A percentile compares a stretch with the other conserved stretches of the same genome.
Evolutionary conservation across 2,329 filamentous ascomycete genomes (phyloP).

Genomic region (Aspergillus novofumigatus): DNA sequence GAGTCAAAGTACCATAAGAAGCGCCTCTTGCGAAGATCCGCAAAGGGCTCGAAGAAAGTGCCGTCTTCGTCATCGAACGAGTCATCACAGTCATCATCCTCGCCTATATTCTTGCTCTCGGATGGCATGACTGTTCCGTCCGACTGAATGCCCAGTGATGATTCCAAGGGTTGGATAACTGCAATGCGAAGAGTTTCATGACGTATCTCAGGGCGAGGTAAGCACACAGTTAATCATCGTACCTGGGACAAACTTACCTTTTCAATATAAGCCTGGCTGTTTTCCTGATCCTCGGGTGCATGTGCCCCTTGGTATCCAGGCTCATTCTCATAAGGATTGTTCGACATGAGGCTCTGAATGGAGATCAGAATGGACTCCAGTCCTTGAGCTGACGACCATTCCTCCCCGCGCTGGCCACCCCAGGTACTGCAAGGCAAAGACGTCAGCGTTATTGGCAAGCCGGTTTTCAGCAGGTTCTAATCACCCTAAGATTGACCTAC

Average conservation of each 20-base stretch:
- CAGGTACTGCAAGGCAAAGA: constrained; percentile 66
- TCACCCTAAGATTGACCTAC: constrained; percentile 80
- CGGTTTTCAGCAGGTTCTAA: neutral
- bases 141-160: constrained; percentile 63
- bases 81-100: constrained; percentile 36
- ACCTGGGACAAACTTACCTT: constrained; percentile 55
- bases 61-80: constrained; percentile 43
- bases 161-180: constrained; percentile 80
- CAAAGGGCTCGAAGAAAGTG: constrained; percentile 76
- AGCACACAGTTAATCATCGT: neutral
- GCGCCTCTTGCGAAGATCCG: constrained; percentile 81
- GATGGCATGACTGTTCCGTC: constrained; percentile 43
- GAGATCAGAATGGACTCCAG: constrained; percentile 91
- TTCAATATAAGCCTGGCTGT: constrained; percentile 69
- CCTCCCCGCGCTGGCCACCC: constrained; percentile 82
- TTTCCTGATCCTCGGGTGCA: constrained; percentile 63
- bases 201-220: constrained; percentile 60
- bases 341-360: constrained; percentile 92
- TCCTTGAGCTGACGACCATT: constrained; percentile 95
- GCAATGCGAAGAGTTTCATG: constrained; percentile 87
- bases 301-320: constrained; percentile 83
- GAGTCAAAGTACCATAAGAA: constrained; percentile 96
- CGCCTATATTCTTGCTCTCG: constrained; percentile 23
- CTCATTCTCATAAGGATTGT: constrained; percentile 93
- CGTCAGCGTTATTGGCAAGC: constrained; percentile 7